These are phyloP conservation scores for Alternaria dauci DNA, from an alignment of 2,329 filamentous ascomycete genomes.

Conservation along the genomic window DNA sequence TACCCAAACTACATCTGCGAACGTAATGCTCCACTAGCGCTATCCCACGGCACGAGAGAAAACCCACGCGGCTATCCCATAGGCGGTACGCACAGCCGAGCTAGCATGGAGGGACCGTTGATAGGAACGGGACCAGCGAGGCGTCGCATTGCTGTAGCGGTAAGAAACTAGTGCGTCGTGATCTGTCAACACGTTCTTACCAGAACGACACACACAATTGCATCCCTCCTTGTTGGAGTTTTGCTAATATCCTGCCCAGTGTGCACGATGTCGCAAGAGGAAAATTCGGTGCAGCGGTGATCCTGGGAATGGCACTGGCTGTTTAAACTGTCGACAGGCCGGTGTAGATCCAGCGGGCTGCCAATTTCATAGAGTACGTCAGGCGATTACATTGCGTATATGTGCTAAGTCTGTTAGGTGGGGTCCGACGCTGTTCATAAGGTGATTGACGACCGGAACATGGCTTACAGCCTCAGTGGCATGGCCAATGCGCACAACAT, in stretches of 20 bases:
- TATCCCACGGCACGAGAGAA: constrained; percentile 29
- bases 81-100: constrained; percentile 20
- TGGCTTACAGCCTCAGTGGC: constrained; percentile 26
- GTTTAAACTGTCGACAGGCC: constrained; percentile 81
- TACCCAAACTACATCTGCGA: constrained; percentile 34
- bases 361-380: constrained; percentile 77
- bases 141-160: constrained; percentile 59
- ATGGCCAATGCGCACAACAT: constrained; percentile 32
- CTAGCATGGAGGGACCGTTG: constrained; percentile 31
- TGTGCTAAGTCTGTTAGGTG: constrained; percentile 35
- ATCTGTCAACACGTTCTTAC: not conserved
- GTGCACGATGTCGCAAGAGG: constrained; percentile 85
- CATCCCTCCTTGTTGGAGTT: too few relatives aligned
- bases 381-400: not conserved
- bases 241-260: constrained; percentile 62
- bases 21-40: constrained; percentile 31
- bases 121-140: constrained; percentile 52
- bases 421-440: constrained; percentile 41
- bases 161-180: constrained; percentile 29
- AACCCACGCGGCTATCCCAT: constrained; percentile 39
- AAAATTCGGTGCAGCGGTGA: constrained; percentile 97
- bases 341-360: constrained; percentile 70
- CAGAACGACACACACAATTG: not conserved
- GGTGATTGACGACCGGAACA: constrained; percentile 31
- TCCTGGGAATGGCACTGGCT: constrained; percentile 76